Base-by-base conservation (phyloP, 2,329 filamentous ascomycete genomes). In the Metarhizium guizhouense region DNA sequence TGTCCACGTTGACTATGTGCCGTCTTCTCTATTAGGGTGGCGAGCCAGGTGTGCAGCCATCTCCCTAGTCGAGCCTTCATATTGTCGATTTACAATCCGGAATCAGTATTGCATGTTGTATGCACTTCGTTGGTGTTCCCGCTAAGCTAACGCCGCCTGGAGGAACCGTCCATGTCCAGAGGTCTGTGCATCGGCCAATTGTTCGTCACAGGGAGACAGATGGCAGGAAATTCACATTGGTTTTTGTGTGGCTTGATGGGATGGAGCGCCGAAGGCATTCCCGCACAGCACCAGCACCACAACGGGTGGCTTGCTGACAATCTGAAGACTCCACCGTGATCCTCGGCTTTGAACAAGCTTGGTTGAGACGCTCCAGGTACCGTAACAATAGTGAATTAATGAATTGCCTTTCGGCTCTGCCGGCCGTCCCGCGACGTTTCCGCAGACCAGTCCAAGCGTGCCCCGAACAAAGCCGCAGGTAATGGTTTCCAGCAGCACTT, bases 111-210 rank as follows among this genome's bases (percentile, higher is more conserved):
- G 32, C 32, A 34, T 34, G 7, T 34, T 34, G 32, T 34, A 20
- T 45, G 25, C 47, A 14, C 36, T 30, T 40, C 34, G 48, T 53
- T 47, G 47, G 36, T 8, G 13, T 16, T 30, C 30, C 30, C 30
- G 36, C 18, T 34, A 42, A 38, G 18, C 18, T 51, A 38, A 30
- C 52, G 47, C 47, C 48, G 47, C 38, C 20, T 51, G 32, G 16
- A 18, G n/a, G 18, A 47, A 13, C 38, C 38, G 20, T 30, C 29
- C 7, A 16, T 36, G 45, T 36, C 16, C 34, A 36, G 42, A 52
- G 52, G 49, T 52, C 52, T 49, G 55, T 52, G 55, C 52, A 51
- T 40, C 29, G 29, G 51, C 25, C 51, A 47, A 36, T 48, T 48
- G 45, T 16, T 30, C 10, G 25, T 47, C 43, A 48, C 18, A 54